Percentiles rank a stretch among this genome's conserved stretches.
These are phyloP conservation scores for Chondrus crispus DNA, from an alignment of 23 red algal genomes.

Conservation along the genomic window DNA sequence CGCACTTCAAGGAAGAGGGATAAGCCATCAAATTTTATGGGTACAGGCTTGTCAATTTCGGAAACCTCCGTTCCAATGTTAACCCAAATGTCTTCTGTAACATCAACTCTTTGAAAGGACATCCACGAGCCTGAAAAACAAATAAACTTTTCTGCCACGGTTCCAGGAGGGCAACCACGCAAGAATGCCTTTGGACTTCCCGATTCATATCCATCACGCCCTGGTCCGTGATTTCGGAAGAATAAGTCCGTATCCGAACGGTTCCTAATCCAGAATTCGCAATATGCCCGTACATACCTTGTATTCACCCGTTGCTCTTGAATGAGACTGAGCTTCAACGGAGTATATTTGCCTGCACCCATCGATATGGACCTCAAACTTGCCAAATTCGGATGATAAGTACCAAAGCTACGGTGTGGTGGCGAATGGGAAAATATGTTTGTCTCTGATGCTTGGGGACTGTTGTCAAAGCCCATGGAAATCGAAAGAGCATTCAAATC, in stretches of 20 bases:
- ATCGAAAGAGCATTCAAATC: conserved; percentile 23
- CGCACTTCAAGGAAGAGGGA: conserved; percentile 70
- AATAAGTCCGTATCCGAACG: conserved; percentile 60
- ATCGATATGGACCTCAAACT: conserved; percentile 16
- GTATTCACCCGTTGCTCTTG: conserved; percentile 12
- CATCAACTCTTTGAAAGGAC: conserved; percentile 67
- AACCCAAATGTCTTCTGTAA: conserved; percentile 68
- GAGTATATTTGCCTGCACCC: conserved; percentile 34
- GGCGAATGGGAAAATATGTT: background rate
- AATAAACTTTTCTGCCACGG: conserved; percentile 49
- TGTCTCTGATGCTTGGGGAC: background rate
- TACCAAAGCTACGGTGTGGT: background rate
- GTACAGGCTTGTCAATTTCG: conserved; percentile 72
- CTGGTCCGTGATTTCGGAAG: conserved; percentile 15
- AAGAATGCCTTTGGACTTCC: conserved; percentile 38
- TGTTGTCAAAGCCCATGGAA: conserved; percentile 54
- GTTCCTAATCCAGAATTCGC: conserved; percentile 82
- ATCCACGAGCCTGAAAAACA: conserved; percentile 71
- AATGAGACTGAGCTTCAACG: conserved; percentile 30
- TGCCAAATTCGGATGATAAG: conserved; percentile 37
- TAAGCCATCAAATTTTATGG: conserved; percentile 39
- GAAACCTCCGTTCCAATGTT: conserved; percentile 47
- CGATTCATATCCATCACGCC: background rate
- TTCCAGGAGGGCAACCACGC: conserved; percentile 35
- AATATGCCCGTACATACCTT: conserved; percentile 41